Evolutionary conservation across 805 yeast genomes (phyloP).

Genomic region (Vanderwaltozyma tropicalis): DNA sequence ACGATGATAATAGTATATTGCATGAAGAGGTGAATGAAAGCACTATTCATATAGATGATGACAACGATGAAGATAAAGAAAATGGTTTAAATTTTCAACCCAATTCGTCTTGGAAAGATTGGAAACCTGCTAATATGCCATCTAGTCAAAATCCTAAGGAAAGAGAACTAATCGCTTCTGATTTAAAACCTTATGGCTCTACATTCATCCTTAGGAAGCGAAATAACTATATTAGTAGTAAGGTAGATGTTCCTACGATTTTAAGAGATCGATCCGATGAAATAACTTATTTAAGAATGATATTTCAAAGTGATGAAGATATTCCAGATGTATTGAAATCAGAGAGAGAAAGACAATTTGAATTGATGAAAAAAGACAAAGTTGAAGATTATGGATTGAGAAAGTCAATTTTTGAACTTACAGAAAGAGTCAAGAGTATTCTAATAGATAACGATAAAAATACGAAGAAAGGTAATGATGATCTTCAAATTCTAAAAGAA

Average conservation of each 20-base stretch:
- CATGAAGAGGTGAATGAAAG: neutral
- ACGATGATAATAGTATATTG: constrained; percentile 1
- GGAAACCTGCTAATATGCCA: neutral
- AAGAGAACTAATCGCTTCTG: neutral
- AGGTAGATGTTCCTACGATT: constrained; percentile 5
- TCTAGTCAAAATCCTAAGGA: too few species aligned
- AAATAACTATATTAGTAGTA: constrained; percentile 1
- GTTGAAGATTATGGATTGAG: constrained; percentile 5
- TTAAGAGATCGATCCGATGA: constrained; percentile 19
- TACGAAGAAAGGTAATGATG: constrained; percentile 6
- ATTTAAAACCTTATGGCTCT: constrained; percentile 29
- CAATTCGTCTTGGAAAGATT: neutral
- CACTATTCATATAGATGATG: too few species aligned
- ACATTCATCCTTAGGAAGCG: constrained; percentile 21
- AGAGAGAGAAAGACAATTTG: constrained; percentile 19
- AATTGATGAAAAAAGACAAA: constrained; percentile 15
- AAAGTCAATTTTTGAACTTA: constrained; percentile 18
- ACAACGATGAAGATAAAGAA: too few species aligned
- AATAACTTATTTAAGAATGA: constrained; percentile 22
- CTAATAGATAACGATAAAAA: constrained; percentile 8
- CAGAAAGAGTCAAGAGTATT: constrained; percentile 21
- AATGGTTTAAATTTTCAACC: too few species aligned
- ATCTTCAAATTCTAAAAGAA: constrained; percentile 21
- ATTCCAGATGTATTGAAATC: constrained; percentile 24
- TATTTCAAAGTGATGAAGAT: constrained; percentile 29